Conservation (phyloP, 805 yeast genomes). For the Candida easanensis region DNA sequence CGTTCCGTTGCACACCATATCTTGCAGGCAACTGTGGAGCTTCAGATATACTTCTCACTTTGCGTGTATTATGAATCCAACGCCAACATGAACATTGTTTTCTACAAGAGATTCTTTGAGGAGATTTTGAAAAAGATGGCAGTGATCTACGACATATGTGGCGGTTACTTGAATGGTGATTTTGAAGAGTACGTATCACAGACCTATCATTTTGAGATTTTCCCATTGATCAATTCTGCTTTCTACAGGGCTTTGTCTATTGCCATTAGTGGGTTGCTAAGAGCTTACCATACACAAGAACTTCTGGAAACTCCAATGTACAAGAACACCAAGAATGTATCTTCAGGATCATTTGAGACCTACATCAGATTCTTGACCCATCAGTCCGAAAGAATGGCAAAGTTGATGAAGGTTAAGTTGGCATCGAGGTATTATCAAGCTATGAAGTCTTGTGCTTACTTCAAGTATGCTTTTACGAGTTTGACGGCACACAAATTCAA, state of each 20-base stretch:
- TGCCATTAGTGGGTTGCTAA: constrained; percentile 4
- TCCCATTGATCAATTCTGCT: constrained; percentile 12
- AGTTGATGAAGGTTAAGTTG: constrained; percentile 10
- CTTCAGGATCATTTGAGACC: constrained; percentile 2
- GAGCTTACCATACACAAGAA: constrained; percentile 21
- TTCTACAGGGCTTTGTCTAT: constrained; percentile 5
- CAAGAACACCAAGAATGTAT: neutral
- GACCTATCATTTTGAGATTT: constrained; percentile 12
- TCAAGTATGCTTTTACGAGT: constrained; percentile 7
- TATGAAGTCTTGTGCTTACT: constrained; percentile 12
- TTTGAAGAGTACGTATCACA: constrained; percentile 7
- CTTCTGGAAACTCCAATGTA: constrained; percentile 5
- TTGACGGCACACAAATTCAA: constrained; percentile 14
- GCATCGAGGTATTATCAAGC: constrained; percentile 16
- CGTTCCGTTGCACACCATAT: constrained; percentile 10
- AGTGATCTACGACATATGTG: constrained; percentile 8
- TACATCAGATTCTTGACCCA: constrained; percentile 1
- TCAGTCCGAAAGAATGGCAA: constrained; percentile 7
- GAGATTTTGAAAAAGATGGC: neutral
- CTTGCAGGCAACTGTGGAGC: constrained; percentile 12
- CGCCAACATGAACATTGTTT: constrained; percentile 5
- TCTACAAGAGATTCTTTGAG: constrained; percentile 12
- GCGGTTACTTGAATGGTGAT: constrained; percentile 13
- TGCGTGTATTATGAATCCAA: constrained; percentile 18
- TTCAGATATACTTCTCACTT: constrained; percentile 11